Base-by-base conservation (phyloP, 1,139 yeast genomes). In the Torulaspora globosa region DNA sequence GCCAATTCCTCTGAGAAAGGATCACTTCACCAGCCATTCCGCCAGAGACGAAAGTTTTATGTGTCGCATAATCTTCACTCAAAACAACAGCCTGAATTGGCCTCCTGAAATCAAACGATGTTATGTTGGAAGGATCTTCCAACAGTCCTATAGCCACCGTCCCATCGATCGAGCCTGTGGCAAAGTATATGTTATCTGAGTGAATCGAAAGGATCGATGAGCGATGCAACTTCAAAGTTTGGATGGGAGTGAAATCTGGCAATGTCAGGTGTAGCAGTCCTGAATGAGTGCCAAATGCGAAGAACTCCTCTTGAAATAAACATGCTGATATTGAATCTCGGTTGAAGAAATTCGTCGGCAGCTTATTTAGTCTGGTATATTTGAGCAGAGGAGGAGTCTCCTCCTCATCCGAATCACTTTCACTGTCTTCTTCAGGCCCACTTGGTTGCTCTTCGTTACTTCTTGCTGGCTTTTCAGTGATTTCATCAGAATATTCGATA, bases 141-240 rank as follows among this genome's bases (percentile, higher is more conserved):
- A 85, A 70, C 0, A 90, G 77, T 0, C 96, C 94, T 9, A 90
- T 78, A 0, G 87, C 89, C 0, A 90, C 84, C 0, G 96, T 85
- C 0, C 98, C 97, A 62, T 92, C 97, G 73, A 90, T 83, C 0
- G 97, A 88, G 0, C 90, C 96, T 0, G 95, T 82, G 0, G 90
- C 95, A 54, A 90, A 79, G 57, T 74, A 80, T 10, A 67, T 66
- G 0, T 94, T 95, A 58, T 88, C 95, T 0, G 85, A 77, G 47
- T 82, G 78, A 2, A 82, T 70, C 0, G 88, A 78, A 35, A 90
- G 68, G 1, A 92, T 78, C 0, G 96, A 87, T 0, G 97, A 92
- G 39, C 87, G 72, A 57, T 94, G 97, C 0, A 94, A 92, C 55
- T 87, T 79, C 52, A 86, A 76, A 0, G 96, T 82, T 33, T 94